Conservation (phyloP, 257 asterid genomes). For the Primulina huaijiensis region DNA sequence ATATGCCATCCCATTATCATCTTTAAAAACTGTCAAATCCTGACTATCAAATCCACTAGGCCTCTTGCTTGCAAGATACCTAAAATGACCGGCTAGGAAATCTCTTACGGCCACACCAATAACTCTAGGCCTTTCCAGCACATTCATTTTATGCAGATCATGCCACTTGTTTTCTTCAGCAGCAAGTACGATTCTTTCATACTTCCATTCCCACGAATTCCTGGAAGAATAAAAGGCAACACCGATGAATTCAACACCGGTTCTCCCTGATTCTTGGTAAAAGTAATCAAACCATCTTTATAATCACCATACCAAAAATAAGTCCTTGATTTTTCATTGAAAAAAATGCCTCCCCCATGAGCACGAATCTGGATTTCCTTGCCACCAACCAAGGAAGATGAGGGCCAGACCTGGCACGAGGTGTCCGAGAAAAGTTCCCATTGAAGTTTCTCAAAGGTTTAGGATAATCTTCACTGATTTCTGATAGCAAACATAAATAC, state of each 20-base stretch:
- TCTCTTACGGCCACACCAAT: constrained; percentile 38
- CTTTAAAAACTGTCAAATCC: constrained; percentile 43
- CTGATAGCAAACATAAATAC: constrained; percentile 38
- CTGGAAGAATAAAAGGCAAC: constrained; percentile 48
- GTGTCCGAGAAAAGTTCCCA: constrained; percentile 72
- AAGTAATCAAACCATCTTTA: constrained; percentile 33
- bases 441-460: constrained; percentile 23
- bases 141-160: constrained; percentile 42
- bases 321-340: constrained; percentile 26
- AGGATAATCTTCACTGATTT: constrained; percentile 20
- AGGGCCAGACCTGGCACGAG: constrained; percentile 63
- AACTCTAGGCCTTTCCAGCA: constrained; percentile 46
- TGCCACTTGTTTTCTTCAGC: constrained; percentile 30
- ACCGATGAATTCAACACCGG: constrained; percentile 43
- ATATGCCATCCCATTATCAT: constrained; percentile 41
- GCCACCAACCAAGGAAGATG: constrained; percentile 72
- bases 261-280: constrained; percentile 22
- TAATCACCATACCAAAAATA: constrained; percentile 47
- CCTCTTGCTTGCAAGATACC: constrained; percentile 32
- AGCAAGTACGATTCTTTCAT: constrained; percentile 39
- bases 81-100: constrained; percentile 38
- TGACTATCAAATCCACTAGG: constrained; percentile 46
- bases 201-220: constrained; percentile 42
- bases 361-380: constrained; percentile 43
- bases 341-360: constrained; percentile 45